Conservation (phyloP, 306 rosid species). For the Calophaca sinica region DNA sequence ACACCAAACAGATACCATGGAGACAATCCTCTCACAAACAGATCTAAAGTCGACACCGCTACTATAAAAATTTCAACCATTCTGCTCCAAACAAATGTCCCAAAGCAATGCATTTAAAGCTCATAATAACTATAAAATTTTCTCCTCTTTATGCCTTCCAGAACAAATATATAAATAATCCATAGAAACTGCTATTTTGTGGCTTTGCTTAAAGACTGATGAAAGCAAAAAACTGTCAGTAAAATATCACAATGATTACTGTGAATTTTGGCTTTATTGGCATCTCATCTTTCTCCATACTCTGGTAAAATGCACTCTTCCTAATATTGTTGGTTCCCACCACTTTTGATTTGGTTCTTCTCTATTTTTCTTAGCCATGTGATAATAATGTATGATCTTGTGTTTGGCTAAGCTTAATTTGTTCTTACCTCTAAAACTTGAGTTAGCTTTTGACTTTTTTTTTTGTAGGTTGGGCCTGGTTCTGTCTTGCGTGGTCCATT, state of each 20-base stretch:
- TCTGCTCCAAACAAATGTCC: conserved; percentile 9
- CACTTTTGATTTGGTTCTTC: conserved; percentile 29
- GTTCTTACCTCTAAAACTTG: conserved; percentile 16
- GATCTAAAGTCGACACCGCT: conserved; percentile 1
- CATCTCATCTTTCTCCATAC: conserved; percentile 13
- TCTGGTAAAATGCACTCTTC: conserved; percentile 14
- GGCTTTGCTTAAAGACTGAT: not conserved
- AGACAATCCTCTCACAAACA: conserved; percentile 17
- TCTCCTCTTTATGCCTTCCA: conserved; percentile 5
- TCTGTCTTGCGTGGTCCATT: conserved; percentile 95
- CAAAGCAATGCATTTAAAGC: conserved; percentile 8
- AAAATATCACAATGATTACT: conserved; percentile 7
- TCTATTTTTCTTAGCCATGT: conserved; percentile 19
- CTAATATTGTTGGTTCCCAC: conserved; percentile 6
- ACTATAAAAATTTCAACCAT: not conserved
- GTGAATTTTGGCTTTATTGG: not conserved
- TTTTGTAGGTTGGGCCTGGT: conserved; percentile 87
- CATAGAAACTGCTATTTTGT: conserved; percentile 21
- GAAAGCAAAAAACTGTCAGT: not conserved
- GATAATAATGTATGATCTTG: conserved; percentile 24
- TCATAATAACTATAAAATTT: not conserved
- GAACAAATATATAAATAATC: not conserved
- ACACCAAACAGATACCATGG: conserved; percentile 26
- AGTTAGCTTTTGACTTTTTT: conserved; percentile 43
- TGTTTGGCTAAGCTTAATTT: conserved; percentile 29